phyloP scores from a whole-genome alignment of 768 basidiomycete species.

The Lentinula detonsa region DNA sequence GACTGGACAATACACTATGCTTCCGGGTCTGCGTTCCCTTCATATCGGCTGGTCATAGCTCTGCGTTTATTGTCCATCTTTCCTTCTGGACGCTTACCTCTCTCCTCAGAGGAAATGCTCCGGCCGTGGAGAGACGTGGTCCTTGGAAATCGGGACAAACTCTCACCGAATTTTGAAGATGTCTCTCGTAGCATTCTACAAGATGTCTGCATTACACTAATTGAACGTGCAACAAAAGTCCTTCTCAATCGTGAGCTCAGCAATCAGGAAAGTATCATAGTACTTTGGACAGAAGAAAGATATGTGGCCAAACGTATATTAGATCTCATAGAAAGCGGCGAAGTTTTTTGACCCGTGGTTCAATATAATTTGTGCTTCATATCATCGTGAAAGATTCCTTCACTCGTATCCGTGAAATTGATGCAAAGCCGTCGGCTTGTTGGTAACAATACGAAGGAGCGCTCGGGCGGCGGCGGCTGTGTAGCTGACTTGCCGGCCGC shows the following conservation, averaged over 20 bases:
- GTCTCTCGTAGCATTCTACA: constrained; percentile 38
- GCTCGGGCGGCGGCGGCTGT: neutral
- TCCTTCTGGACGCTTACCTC: constrained; percentile 17
- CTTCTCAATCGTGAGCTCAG: constrained; percentile 12
- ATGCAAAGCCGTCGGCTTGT: no score
- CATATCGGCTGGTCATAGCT: constrained; percentile 70
- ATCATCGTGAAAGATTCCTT: neutral
- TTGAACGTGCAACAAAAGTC: constrained; percentile 22
- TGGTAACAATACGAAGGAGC: neutral
- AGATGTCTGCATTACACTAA: constrained; percentile 31
- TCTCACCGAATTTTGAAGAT: constrained; percentile 45
- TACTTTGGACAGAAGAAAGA: constrained; percentile 58
- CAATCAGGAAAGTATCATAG: constrained; percentile 33
- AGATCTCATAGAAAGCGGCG: constrained; percentile 37
- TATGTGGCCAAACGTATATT: constrained; percentile 43
- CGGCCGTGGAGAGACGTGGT: constrained; percentile 50
- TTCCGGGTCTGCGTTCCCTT: constrained; percentile 63
- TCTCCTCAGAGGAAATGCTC: constrained; percentile 24
- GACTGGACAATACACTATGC: constrained; percentile 73
- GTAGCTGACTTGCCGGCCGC: neutral
- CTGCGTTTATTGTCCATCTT: constrained; percentile 60
- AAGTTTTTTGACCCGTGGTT: constrained; percentile 27
- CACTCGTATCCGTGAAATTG: no score
- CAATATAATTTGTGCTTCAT: neutral
- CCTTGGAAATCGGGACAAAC: constrained; percentile 32